Percentiles rank a stretch among this genome's conserved stretches.
These are phyloP conservation scores for Fereydounia khargensis DNA, from an alignment of 1,284 basidiomycete genomes.

Conservation along the genomic window DNA sequence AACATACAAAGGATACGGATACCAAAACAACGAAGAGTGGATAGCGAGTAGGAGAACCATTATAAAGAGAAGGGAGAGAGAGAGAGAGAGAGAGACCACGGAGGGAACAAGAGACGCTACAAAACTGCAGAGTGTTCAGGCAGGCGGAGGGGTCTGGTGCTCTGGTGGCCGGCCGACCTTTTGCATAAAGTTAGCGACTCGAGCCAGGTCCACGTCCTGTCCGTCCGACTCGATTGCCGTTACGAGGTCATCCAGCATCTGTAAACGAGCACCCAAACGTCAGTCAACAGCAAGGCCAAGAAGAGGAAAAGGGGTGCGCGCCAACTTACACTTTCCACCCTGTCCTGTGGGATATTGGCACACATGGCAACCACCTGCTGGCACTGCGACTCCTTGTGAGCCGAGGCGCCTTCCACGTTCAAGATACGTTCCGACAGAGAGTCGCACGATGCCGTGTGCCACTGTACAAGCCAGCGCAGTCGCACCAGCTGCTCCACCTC, in stretches of 20 bases:
- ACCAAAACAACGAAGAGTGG: too few relatives aligned
- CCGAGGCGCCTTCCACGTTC: constrained; percentile 76
- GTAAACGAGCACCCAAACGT: not conserved
- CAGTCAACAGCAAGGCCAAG: constrained; percentile 1
- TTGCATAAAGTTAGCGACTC: constrained; percentile 83
- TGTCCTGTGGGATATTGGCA: constrained; percentile 79
- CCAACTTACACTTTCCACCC: constrained; percentile 77
- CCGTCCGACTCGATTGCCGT: constrained; percentile 85
- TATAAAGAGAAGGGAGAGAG: too few relatives aligned
- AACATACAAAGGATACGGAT: too few relatives aligned
- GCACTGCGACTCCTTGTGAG: constrained; percentile 77
- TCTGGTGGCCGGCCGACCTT: too few relatives aligned
- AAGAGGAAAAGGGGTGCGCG: constrained; percentile 2
- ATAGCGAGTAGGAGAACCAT: too few relatives aligned
- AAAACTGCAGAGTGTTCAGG: too few relatives aligned
- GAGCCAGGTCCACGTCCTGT: constrained; percentile 73
- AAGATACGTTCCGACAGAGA: constrained; percentile 69
- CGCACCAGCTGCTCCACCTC: constrained; percentile 29
- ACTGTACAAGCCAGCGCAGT: constrained; percentile 29
- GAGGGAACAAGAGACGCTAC: too few relatives aligned
- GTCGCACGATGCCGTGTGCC: constrained; percentile 4
- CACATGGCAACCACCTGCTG: constrained; percentile 86
- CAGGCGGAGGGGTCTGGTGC: too few relatives aligned
- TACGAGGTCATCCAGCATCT: constrained; percentile 85
- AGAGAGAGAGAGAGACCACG: too few relatives aligned